Conservation (phyloP, 768 basidiomycete genomes). For the Chlorophyllum brunneum region DNA sequence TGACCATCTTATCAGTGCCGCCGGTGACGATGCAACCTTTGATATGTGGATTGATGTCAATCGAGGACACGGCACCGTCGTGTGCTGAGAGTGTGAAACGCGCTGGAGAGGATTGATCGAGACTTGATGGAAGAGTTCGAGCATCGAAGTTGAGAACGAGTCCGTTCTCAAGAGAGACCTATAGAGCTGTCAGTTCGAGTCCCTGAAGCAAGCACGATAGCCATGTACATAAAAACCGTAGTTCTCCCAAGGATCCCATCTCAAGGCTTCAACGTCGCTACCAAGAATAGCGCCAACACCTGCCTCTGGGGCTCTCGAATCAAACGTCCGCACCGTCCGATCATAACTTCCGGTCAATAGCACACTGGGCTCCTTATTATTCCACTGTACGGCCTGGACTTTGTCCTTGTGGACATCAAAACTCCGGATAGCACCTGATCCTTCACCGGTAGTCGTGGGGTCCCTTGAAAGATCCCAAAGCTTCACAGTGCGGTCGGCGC, state of each 20-base stretch:
- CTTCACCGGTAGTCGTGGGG: conserved; percentile 43
- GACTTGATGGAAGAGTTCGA: conserved; percentile 70
- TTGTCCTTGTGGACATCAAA: conserved; percentile 90
- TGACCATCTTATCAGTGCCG: conserved; percentile 92
- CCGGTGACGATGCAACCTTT: conserved; percentile 91
- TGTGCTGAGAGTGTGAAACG: conserved; percentile 92
- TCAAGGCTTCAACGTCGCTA: conserved; percentile 88
- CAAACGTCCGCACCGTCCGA: conserved; percentile 92
- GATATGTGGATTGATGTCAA: conserved; percentile 90
- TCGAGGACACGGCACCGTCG: conserved; percentile 81
- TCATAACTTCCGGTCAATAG: conserved; percentile 93
- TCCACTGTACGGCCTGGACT: conserved; percentile 97
- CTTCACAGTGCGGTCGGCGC: conserved; percentile 94
- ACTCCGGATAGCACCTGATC: conserved; percentile 72
- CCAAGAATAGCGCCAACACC: conserved; percentile 85
- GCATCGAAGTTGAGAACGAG: conserved; percentile 91
- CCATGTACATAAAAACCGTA: conserved; percentile 74
- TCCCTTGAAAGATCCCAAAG: conserved; percentile 90
- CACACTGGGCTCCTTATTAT: conserved; percentile 81
- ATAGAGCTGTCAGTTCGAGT: not conserved
- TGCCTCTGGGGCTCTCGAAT: conserved; percentile 76
- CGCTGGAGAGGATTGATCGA: conserved; percentile 60
- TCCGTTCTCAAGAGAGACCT: conserved; percentile 96
- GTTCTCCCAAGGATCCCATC: conserved; percentile 96
- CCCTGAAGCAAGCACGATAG: not conserved